These are phyloP conservation scores for Cinnamomum chago DNA, from an alignment of 164 flowering plant species.

Conservation along the genomic window DNA sequence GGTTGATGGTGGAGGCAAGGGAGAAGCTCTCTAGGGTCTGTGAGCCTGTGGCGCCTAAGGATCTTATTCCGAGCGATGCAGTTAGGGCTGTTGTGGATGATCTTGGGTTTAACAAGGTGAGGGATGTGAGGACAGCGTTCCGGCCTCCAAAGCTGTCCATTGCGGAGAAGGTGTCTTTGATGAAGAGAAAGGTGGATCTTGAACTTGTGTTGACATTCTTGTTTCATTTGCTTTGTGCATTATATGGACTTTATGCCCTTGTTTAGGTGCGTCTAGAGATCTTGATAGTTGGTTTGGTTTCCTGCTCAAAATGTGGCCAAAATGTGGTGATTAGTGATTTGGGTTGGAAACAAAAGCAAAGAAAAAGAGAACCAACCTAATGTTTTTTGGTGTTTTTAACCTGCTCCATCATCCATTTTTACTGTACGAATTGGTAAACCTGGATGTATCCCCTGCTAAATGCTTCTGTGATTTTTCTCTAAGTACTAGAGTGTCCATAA, in stretches of 20 bases:
- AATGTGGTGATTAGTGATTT: neutral
- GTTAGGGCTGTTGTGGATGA: constrained; percentile 64
- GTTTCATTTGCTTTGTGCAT: neutral
- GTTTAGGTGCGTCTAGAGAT: no score
- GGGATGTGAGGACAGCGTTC: constrained; percentile 58
- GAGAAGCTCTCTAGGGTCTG: constrained; percentile 54
- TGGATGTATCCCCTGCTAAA: no score
- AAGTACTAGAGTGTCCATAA: no score
- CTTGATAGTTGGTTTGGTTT: neutral
- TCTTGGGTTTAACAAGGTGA: constrained; percentile 59
- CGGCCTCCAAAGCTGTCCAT: constrained; percentile 56
- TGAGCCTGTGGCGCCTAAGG: constrained; percentile 53
- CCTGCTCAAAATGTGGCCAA: no score
- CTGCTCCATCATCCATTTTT: no score
- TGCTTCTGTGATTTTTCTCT: no score
- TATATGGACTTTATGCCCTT: neutral
- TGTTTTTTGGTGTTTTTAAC: no score
- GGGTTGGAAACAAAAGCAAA: neutral
- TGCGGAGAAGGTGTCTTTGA: constrained; percentile 47
- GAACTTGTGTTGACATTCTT: neutral
- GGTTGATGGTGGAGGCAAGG: constrained; percentile 70
- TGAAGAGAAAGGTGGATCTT: constrained; percentile 54
- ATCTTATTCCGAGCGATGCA: constrained; percentile 55
- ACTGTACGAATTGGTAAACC: no score
- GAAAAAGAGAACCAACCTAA: neutral